Conservation (phyloP, 805 yeast genomes). For the Saccharomycopsis selenospora region DNA sequence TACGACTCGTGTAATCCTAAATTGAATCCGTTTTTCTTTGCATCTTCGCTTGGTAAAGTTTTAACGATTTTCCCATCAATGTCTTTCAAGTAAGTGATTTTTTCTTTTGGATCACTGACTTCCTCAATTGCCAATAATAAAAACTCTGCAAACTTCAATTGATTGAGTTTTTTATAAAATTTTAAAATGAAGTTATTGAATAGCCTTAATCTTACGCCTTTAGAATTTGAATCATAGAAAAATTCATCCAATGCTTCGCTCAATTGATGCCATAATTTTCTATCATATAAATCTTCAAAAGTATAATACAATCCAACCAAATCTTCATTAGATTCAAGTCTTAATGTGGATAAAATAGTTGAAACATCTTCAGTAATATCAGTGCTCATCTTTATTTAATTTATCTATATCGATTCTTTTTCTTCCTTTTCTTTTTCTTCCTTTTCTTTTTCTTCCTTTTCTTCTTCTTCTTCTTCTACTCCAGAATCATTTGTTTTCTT, state of each 20-base stretch:
- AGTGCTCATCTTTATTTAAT: not conserved
- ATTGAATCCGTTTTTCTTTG: constrained; percentile 25
- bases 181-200: constrained; percentile 63
- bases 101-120: constrained; percentile 37
- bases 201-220: constrained; percentile 52
- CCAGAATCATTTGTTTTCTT: too few species aligned
- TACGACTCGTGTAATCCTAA: constrained; percentile 17
- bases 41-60: constrained; percentile 27
- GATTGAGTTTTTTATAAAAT: constrained; percentile 67
- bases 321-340: constrained; percentile 18
- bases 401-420: too few species aligned
- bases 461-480: too few species aligned
- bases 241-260: constrained; percentile 59
- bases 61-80: constrained; percentile 41
- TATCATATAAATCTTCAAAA: constrained; percentile 78
- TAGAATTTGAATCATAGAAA: constrained; percentile 48
- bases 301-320: constrained; percentile 17
- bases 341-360: constrained; percentile 13
- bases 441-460: too few species aligned
- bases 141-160: constrained; percentile 71
- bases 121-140: constrained; percentile 48
- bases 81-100: constrained; percentile 41
- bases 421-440: too few species aligned
- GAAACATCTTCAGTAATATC: constrained; percentile 17
- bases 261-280: constrained; percentile 93